Percentiles rank a stretch among this genome's conserved stretches.
Conservation (phyloP, 805 yeast genomes). For the Cyberlindnera samutprakarnensis region DNA sequence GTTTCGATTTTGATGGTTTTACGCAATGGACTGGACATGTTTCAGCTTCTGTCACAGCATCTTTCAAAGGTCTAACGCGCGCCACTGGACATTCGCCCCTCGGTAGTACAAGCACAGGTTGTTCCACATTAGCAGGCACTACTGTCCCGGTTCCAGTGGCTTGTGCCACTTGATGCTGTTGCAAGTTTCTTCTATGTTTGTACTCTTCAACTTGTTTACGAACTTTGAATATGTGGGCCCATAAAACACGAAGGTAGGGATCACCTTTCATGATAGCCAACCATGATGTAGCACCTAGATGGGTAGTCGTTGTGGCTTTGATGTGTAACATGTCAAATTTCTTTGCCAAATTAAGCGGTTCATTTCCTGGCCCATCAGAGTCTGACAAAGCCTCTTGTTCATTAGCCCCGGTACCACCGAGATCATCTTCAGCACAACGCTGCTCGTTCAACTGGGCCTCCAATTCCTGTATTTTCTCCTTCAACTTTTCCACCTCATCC, state of each 20-base stretch:
- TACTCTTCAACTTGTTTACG: conserved; percentile 28
- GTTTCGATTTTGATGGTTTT: not conserved
- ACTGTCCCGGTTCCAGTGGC: not conserved
- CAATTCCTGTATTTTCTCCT: conserved; percentile 43
- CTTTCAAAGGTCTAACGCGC: conserved; percentile 6
- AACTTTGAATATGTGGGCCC: conserved; percentile 41
- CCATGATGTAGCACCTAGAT: conserved; percentile 51
- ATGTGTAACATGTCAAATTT: conserved; percentile 38
- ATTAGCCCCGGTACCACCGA: too few relatives aligned
- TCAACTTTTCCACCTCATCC: conserved; percentile 44
- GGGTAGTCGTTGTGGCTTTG: conserved; percentile 34
- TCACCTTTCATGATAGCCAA: conserved; percentile 53
- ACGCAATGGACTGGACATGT: not conserved
- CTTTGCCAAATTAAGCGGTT: conserved; percentile 29
- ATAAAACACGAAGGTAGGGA: conserved; percentile 44
- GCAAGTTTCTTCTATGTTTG: conserved; percentile 9
- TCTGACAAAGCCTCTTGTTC: conserved; percentile 3
- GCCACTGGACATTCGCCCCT: conserved; percentile 23
- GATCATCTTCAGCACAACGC: not conserved
- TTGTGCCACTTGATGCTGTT: not conserved
- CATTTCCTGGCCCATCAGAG: conserved; percentile 5
- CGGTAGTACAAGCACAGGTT: not conserved
- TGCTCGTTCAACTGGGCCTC: conserved; percentile 21
- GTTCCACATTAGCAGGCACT: not conserved
- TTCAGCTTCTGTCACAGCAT: not conserved